Evolutionary conservation across 768 basidiomycete genomes (phyloP).

Genomic region (Pulveroboletus frians): DNA sequence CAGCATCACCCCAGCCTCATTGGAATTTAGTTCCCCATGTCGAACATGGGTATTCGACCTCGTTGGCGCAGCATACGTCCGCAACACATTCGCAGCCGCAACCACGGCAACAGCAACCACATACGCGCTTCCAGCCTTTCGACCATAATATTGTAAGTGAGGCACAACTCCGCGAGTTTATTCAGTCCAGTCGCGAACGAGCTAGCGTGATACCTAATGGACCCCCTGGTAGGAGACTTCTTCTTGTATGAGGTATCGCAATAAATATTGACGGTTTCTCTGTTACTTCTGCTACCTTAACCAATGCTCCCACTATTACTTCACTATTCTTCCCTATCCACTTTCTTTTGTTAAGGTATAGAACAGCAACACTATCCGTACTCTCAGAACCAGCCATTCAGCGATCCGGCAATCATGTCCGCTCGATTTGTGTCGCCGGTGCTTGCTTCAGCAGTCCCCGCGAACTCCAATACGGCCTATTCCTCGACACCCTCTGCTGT

Average conservation of each 20-base stretch:
- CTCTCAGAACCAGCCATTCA: conserved; percentile 46
- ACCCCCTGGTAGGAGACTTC: conserved; percentile 46
- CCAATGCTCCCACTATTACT: conserved; percentile 13
- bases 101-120: conserved; percentile 30
- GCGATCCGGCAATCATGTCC: conserved; percentile 78
- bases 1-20: conserved; percentile 36
- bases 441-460: conserved; percentile 16
- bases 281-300: conserved; percentile 20
- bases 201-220: conserved; percentile 32
- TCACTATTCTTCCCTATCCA: conserved; percentile 8
- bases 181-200: conserved; percentile 63
- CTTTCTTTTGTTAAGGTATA: conserved; percentile 22
- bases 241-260: conserved; percentile 34
- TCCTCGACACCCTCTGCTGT: conserved; percentile 12
- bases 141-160: conserved; percentile 56
- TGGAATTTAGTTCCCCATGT: conserved; percentile 43
- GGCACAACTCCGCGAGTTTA: conserved; percentile 71
- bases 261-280: conserved; percentile 32
- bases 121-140: conserved; percentile 52
- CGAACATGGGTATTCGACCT: conserved; percentile 40
- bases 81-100: conserved; percentile 32
- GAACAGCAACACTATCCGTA: conserved; percentile 36
- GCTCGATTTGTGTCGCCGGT: conserved; percentile 52
- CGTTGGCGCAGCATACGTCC: conserved; percentile 45
- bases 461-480: conserved; percentile 11